Evolutionary conservation across 495 filamentous ascomycete genomes (phyloP).

Genomic region (Acidiella bohemica): DNA sequence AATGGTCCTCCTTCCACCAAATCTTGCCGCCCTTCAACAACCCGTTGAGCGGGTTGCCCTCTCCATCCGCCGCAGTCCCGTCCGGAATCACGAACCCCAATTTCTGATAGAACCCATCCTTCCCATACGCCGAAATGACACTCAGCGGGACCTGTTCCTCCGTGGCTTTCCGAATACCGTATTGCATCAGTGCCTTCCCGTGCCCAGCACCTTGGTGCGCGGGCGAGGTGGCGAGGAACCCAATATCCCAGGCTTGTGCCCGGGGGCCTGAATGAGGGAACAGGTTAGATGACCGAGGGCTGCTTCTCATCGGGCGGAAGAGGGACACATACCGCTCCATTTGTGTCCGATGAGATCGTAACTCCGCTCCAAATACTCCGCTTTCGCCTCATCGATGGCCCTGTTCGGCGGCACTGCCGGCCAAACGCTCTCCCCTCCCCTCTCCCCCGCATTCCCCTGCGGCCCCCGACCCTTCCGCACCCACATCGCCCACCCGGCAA

Average conservation of each 20-base stretch:
- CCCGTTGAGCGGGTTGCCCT: neutral
- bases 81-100: neutral
- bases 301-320: too few relatives aligned
- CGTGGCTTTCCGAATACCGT: neutral
- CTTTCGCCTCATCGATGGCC: neutral
- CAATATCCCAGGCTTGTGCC: constrained; percentile 2
- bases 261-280: neutral
- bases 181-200: neutral
- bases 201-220: constrained; percentile 1
- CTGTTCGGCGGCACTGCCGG: constrained; percentile 2
- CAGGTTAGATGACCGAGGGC: neutral
- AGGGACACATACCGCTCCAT: neutral
- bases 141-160: neutral
- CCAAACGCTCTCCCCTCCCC: too few relatives aligned
- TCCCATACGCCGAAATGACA: neutral
- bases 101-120: neutral
- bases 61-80: neutral
- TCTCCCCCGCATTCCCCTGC: neutral
- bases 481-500: constrained; percentile 1
- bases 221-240: neutral
- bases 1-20: neutral
- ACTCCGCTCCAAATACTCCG: neutral
- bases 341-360: constrained; percentile 1
- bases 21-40: neutral
- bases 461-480: neutral